Percentiles rank a stretch among this genome's conserved stretches.
These are phyloP conservation scores for Protomyces inouyei DNA, from an alignment of 1,139 yeast genomes.

Conservation along the genomic window DNA sequence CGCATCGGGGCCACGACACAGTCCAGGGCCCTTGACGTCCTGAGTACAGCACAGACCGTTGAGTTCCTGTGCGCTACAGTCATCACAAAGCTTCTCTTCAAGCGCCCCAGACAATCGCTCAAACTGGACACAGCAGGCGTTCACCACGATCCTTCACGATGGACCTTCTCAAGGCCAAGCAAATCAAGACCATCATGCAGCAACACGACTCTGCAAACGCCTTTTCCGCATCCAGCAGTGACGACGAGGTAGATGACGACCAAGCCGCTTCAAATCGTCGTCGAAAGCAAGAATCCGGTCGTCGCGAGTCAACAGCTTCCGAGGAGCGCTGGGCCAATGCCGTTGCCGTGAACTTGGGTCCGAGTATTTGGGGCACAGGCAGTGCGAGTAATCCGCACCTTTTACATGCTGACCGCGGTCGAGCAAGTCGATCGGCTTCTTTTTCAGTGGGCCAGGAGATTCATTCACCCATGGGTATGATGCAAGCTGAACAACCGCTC, in stretches of 20 bases:
- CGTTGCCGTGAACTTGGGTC: slow-evolving; percentile 1
- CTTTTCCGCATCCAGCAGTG: slow-evolving; percentile 13
- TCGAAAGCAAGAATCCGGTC: background rate
- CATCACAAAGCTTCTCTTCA: too few species aligned
- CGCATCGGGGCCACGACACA: too few species aligned
- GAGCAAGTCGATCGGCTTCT: slow-evolving; percentile 17
- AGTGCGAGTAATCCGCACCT: background rate
- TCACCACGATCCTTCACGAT: background rate
- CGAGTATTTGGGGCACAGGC: slow-evolving; percentile 6
- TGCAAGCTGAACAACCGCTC: background rate
- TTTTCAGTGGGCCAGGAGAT: slow-evolving; percentile 19
- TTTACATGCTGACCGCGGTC: slow-evolving; percentile 10
- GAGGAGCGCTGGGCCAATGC: slow-evolving; percentile 21
- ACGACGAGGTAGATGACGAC: slow-evolving; percentile 17
- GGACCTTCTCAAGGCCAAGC: slow-evolving; percentile 22
- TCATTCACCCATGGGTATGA: background rate
- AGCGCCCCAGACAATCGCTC: too few species aligned
- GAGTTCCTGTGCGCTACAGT: too few species aligned
- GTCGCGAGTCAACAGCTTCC: slow-evolving; percentile 17
- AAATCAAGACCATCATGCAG: slow-evolving; percentile 19
- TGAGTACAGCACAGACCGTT: too few species aligned
- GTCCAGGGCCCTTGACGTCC: too few species aligned
- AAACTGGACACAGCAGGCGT: too few species aligned
- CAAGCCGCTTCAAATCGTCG: background rate
- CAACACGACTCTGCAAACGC: slow-evolving; percentile 7